These are phyloP conservation scores for Apiospora arundinis DNA, from an alignment of 2,329 filamentous ascomycete species.

Conservation along the genomic window DNA sequence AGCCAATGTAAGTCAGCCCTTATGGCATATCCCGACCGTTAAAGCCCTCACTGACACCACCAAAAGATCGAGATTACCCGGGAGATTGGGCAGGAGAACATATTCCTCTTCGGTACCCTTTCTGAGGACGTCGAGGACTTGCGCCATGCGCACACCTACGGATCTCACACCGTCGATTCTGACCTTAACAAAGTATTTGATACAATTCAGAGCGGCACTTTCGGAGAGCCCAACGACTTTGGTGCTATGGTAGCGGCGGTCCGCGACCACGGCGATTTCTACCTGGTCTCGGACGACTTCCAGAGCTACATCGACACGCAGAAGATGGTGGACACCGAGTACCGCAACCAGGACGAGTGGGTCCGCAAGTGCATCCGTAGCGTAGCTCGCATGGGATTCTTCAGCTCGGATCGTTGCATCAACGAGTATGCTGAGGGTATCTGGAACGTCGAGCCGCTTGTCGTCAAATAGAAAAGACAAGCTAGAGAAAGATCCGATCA, in stretches of 20 bases:
- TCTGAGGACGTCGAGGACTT: constrained; percentile 97
- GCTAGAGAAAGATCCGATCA: neutral
- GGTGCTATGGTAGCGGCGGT: constrained; percentile 84
- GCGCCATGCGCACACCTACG: constrained; percentile 87
- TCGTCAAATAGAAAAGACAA: constrained; percentile 41
- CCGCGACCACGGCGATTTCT: constrained; percentile 93
- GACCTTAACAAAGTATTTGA: constrained; percentile 83
- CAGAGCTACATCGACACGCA: constrained; percentile 93
- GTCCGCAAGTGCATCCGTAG: constrained; percentile 86
- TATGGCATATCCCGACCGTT: neutral
- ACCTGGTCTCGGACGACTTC: constrained; percentile 97
- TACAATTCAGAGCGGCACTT: constrained; percentile 78
- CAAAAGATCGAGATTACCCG: constrained; percentile 89
- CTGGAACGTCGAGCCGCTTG: constrained; percentile 92
- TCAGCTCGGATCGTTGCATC: constrained; percentile 93
- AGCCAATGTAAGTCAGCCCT: constrained; percentile 75
- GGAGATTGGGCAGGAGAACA: constrained; percentile 95
- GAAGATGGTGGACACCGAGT: constrained; percentile 87
- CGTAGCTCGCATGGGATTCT: constrained; percentile 96
- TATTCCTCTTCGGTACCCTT: constrained; percentile 97
- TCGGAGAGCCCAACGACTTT: constrained; percentile 82
- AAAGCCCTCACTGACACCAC: constrained; percentile 13
- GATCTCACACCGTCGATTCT: constrained; percentile 76
- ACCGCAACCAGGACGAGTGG: constrained; percentile 92
- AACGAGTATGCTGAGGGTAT: constrained; percentile 97